These are phyloP conservation scores for Vanilla planifolia DNA, from an alignment of 106 monocot genomes.

Conservation along the genomic window DNA sequence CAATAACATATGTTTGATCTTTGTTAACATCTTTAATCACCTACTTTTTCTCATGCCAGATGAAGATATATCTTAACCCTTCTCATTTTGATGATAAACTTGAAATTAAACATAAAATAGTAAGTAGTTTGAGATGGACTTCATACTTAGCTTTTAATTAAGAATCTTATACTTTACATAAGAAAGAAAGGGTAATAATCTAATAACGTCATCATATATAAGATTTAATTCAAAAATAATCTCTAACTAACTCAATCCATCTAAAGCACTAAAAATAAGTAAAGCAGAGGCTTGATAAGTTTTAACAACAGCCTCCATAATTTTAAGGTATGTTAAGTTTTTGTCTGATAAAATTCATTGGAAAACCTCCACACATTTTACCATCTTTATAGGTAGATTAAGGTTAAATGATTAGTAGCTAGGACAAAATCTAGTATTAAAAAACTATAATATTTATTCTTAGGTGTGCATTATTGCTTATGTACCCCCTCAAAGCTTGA, in stretches of 20 bases:
- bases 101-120: slow-evolving; percentile 57
- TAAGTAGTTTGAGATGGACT: slow-evolving; percentile 35
- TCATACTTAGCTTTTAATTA: slow-evolving; percentile 48
- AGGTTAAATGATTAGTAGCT: slow-evolving; percentile 88
- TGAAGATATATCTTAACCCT: slow-evolving; percentile 67
- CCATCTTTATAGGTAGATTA: slow-evolving; percentile 92
- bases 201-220: slow-evolving; percentile 62
- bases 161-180: slow-evolving; percentile 69
- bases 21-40: slow-evolving; percentile 73
- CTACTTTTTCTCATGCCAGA: slow-evolving; percentile 68
- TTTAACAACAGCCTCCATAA: slow-evolving; percentile 73
- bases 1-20: slow-evolving; percentile 56
- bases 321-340: slow-evolving; percentile 77
- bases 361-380: slow-evolving; percentile 69
- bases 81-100: slow-evolving; percentile 66
- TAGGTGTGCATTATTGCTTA: slow-evolving; percentile 41
- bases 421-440: slow-evolving; percentile 97
- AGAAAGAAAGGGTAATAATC: slow-evolving; percentile 72
- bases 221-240: slow-evolving; percentile 52
- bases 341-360: slow-evolving; percentile 84
- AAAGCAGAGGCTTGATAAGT: slow-evolving; percentile 67
- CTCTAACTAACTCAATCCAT: slow-evolving; percentile 63
- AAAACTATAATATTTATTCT: slow-evolving; percentile 73
- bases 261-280: slow-evolving; percentile 54
- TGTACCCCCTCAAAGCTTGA: slow-evolving; percentile 72